phyloP scores from a whole-genome alignment of 78 protist genomes.

The Dictyostelium intermedium region DNA sequence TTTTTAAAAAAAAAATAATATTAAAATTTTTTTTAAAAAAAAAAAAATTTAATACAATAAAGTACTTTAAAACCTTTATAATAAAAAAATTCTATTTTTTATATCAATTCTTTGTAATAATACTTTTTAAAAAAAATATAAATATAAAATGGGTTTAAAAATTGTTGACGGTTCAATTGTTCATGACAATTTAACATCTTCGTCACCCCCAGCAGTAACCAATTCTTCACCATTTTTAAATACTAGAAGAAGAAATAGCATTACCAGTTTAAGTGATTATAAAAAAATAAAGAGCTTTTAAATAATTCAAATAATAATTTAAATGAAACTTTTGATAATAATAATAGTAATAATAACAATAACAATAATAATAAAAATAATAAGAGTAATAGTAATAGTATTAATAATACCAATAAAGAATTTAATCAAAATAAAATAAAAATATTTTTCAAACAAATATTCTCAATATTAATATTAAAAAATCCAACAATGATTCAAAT shows the following conservation, averaged over 20 bases:
- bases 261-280: constrained; percentile 2
- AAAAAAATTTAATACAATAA: background rate
- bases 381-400: background rate
- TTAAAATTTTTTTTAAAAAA: background rate
- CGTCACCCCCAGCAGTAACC: background rate
- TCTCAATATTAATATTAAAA: background rate
- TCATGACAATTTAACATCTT: background rate
- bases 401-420: background rate
- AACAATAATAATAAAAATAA: background rate
- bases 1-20: background rate
- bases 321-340: background rate
- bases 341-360: background rate
- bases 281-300: background rate
- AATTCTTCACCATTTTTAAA: background rate
- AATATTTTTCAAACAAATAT: background rate
- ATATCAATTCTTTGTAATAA: background rate
- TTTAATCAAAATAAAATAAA: background rate
- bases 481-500: background rate
- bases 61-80: background rate
- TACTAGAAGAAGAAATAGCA: background rate
- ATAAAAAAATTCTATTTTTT: background rate
- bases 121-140: background rate
- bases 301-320: background rate
- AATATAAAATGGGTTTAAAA: background rate
- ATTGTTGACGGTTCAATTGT: constrained; percentile 14